Percentiles rank a stretch among this genome's conserved stretches.
Evolutionary conservation across 2,329 filamentous ascomycete genomes (phyloP).

Genomic region (Fusarium avenaceum): DNA sequence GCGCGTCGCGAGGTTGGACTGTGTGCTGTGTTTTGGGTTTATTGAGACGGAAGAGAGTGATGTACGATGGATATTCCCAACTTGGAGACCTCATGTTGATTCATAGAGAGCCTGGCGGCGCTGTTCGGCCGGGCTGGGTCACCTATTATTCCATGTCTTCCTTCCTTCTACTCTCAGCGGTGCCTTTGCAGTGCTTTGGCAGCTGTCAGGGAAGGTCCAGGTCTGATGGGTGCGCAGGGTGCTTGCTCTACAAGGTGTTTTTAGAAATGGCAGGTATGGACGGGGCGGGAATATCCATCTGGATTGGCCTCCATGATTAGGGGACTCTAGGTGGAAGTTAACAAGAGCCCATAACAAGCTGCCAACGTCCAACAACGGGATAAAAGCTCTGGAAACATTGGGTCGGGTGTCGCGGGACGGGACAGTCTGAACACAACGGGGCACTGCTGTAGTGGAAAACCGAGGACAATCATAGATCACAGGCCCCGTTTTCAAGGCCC

Average conservation of each 20-base stretch:
- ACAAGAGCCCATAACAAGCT: slow-evolving; percentile 7
- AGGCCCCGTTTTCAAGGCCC: slow-evolving; percentile 41
- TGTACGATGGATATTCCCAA: slow-evolving; percentile 17
- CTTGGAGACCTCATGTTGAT: not conserved
- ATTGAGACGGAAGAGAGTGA: slow-evolving; percentile 18
- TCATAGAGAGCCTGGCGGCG: not conserved
- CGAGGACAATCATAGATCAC: slow-evolving; percentile 1
- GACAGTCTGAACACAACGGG: slow-evolving; percentile 1
- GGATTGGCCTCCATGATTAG: not conserved
- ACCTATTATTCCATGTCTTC: slow-evolving; percentile 13
- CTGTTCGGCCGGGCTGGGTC: slow-evolving; percentile 1
- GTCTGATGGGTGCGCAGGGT: slow-evolving; percentile 1
- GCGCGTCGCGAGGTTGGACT: slow-evolving; percentile 6
- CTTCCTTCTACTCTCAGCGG: not conserved
- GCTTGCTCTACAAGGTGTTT: slow-evolving; percentile 2
- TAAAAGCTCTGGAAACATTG: slow-evolving; percentile 1
- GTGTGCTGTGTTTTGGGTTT: slow-evolving; percentile 27
- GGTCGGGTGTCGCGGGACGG: slow-evolving; percentile 19
- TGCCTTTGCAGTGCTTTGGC: not conserved
- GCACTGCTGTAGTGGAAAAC: slow-evolving; percentile 24
- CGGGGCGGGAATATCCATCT: not conserved
- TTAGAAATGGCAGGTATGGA: slow-evolving; percentile 10
- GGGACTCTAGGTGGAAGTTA: slow-evolving; percentile 13
- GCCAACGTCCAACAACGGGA: not conserved
- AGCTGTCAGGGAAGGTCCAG: slow-evolving; percentile 3